These are phyloP conservation scores for Aphanomyces euteiches DNA, from an alignment of 352 stramenopile species.

Conservation along the genomic window DNA sequence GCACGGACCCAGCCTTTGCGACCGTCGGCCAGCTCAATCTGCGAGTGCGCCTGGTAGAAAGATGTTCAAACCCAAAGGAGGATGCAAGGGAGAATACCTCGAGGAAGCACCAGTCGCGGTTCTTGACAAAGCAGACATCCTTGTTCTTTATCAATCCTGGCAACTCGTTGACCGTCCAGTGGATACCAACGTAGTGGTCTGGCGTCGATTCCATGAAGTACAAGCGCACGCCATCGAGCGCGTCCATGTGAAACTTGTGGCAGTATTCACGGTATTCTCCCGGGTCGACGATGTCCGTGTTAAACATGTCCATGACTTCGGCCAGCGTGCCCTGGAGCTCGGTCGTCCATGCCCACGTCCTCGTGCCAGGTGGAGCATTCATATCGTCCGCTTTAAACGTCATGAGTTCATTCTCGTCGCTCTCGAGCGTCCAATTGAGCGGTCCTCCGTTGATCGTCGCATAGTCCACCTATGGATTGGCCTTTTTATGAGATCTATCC, in stretches of 20 bases:
- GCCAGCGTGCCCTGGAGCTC: constrained; percentile 74
- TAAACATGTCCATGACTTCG: constrained; percentile 78
- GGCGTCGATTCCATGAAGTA: background rate
- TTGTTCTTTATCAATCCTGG: background rate
- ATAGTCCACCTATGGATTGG: constrained; percentile 2
- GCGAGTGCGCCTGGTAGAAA: background rate
- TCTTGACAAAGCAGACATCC: constrained; percentile 38
- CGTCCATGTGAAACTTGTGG: constrained; percentile 7
- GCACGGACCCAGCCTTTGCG: background rate
- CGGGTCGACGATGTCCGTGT: constrained; percentile 45
- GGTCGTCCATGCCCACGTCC: constrained; percentile 39
- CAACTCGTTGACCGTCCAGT: constrained; percentile 24
- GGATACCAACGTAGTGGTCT: constrained; percentile 19
- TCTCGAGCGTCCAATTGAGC: background rate
- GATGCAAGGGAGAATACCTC: background rate
- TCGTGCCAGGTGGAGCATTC: background rate
- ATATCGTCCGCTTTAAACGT: background rate
- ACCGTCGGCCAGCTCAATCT: background rate
- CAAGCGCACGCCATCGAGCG: background rate
- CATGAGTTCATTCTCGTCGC: background rate
- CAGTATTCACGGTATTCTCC: background rate
- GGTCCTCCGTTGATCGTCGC: constrained; percentile 6
- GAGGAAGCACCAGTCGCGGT: constrained; percentile 48
- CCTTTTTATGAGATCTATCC: background rate
- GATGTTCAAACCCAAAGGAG: background rate